These are phyloP conservation scores for Skeletonema tropicum DNA, from an alignment of 108 stramenopile genomes.

Conservation along the genomic window DNA sequence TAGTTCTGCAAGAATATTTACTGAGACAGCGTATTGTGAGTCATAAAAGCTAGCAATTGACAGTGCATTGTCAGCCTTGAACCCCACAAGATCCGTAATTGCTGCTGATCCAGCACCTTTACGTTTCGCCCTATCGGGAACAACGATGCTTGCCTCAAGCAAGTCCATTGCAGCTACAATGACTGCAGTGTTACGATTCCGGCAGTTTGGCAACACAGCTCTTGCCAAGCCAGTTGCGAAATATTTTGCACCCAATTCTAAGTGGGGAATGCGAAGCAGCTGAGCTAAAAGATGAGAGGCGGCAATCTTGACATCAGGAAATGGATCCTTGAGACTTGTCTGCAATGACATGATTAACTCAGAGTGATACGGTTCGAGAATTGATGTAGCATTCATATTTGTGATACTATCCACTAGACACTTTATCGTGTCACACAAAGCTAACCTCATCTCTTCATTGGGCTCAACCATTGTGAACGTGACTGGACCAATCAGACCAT, in stretches of 20 bases:
- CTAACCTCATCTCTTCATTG: slow-evolving; percentile 60
- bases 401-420: slow-evolving; percentile 39
- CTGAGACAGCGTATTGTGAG: slow-evolving; percentile 35
- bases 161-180: slow-evolving; percentile 48
- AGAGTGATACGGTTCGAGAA: slow-evolving; percentile 58
- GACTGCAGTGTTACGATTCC: slow-evolving; percentile 60
- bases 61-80: slow-evolving; percentile 72
- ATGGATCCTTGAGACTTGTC: slow-evolving; percentile 55
- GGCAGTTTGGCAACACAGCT: slow-evolving; percentile 40
- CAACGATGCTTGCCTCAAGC: slow-evolving; percentile 52
- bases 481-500: slow-evolving; percentile 19
- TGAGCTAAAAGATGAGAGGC: slow-evolving; percentile 33
- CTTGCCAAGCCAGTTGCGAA: slow-evolving; percentile 61
- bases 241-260: slow-evolving; percentile 48
- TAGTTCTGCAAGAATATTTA: slow-evolving; percentile 58
- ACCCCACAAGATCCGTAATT: slow-evolving; percentile 80
- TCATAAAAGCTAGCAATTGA: slow-evolving; percentile 81
- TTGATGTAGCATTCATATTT: not conserved
- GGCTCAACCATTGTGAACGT: slow-evolving; percentile 46
- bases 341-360: slow-evolving; percentile 60
- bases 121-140: slow-evolving; percentile 56
- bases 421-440: slow-evolving; percentile 39
- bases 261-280: slow-evolving; percentile 45
- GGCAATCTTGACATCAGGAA: slow-evolving; percentile 47
- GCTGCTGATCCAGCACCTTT: slow-evolving; percentile 80